Evolutionary conservation across 2,329 filamentous ascomycete species (phyloP).

Genomic region (Fusarium sp.): DNA sequence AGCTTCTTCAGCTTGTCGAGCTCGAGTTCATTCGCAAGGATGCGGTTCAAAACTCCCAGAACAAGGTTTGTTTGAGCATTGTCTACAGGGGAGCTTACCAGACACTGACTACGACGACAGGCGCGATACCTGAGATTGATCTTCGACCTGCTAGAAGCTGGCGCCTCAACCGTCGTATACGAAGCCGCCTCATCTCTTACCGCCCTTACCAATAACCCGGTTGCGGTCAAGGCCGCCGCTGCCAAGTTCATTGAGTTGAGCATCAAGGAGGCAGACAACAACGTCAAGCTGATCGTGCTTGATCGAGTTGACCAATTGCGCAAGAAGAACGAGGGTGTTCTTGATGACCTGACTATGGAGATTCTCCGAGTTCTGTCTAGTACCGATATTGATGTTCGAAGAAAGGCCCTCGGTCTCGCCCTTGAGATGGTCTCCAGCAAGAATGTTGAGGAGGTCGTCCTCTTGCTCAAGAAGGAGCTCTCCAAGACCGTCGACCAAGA

Average conservation of each 20-base stretch:
- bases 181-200: constrained; percentile 97
- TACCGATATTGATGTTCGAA: constrained; percentile 94
- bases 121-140: constrained; percentile 93
- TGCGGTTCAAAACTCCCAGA: constrained; percentile 92
- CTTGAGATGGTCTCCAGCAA: constrained; percentile 99
- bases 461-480: constrained; percentile 96
- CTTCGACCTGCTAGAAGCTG: constrained; percentile 94
- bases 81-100: constrained; percentile 8
- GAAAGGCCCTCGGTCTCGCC: constrained; percentile 89
- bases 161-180: constrained; percentile 94
- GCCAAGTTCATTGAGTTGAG: constrained; percentile 96
- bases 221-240: constrained; percentile 96
- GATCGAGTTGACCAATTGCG: constrained; percentile 92
- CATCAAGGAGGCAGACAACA: constrained; percentile 98
- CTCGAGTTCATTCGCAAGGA: constrained; percentile 98
- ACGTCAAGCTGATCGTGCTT: constrained; percentile 97
- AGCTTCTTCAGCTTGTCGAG: constrained; percentile 91
- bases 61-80: constrained; percentile 75
- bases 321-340: constrained; percentile 87
- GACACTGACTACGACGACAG: constrained; percentile 58
- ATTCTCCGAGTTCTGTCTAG: constrained; percentile 94
- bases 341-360: constrained; percentile 97
- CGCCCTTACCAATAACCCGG: constrained; percentile 93
- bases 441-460: constrained; percentile 97
- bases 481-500: constrained; percentile 98